Conservation (phyloP, 2,329 filamentous ascomycete genomes). For the Chaetothyriales sp. region DNA sequence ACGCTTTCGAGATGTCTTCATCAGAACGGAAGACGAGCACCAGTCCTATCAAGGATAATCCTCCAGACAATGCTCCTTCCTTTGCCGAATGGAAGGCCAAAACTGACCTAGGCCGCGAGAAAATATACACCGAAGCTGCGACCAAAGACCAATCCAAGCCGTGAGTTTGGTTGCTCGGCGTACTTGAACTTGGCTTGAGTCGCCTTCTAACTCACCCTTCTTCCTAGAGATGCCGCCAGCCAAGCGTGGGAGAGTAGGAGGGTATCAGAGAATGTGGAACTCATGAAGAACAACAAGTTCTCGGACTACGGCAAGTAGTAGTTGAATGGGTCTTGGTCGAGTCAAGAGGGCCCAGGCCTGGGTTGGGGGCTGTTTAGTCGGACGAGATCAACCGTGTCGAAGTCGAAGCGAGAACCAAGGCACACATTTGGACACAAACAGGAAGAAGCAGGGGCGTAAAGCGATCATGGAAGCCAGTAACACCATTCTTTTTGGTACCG, state of each 20-base stretch:
- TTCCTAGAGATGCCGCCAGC: neutral
- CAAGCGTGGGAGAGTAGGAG: neutral
- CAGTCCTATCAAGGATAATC: neutral
- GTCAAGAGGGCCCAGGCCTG: no score
- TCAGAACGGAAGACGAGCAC: neutral
- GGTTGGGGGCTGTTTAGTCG: no score
- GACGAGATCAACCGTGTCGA: no score
- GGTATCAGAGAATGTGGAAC: neutral
- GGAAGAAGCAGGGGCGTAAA: no score
- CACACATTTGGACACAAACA: no score
- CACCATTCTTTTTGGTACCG: no score
- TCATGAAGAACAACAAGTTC: neutral
- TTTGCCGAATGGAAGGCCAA: neutral
- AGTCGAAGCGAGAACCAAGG: no score
- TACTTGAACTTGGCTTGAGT: neutral
- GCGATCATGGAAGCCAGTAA: no score
- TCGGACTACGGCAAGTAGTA: neutral
- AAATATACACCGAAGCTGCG: neutral
- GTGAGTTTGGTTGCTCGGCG: neutral
- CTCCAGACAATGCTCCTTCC: neutral
- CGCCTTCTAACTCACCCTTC: neutral
- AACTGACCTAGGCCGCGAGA: neutral
- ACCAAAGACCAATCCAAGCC: neutral
- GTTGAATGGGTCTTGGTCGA: neutral
- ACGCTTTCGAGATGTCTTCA: neutral